Evolutionary conservation across 148 eudicot species (phyloP).

Genomic region (Rhododendron ferrugineum): DNA sequence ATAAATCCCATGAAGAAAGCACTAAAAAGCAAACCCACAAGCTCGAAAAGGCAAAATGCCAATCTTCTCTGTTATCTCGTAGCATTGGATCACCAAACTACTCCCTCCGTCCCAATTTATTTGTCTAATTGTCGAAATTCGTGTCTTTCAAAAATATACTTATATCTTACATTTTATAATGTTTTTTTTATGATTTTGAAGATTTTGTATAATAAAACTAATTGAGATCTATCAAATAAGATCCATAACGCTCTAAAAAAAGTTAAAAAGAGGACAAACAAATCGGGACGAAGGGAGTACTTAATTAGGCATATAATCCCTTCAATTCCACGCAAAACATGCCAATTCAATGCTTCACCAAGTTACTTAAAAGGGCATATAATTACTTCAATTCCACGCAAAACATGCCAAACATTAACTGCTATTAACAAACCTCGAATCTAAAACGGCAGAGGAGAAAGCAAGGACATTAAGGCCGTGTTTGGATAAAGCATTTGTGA

Average conservation of each 20-base stretch:
- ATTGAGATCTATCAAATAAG: too few species aligned
- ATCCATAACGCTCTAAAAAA: too few species aligned
- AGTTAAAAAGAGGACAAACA: too few species aligned
- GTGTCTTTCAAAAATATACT: too few species aligned
- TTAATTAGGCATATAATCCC: background rate
- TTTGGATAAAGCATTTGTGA: background rate
- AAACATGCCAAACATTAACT: background rate
- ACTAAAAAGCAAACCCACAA: conserved; percentile 2
- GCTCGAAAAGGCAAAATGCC: conserved; percentile 12
- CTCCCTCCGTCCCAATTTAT: too few species aligned
- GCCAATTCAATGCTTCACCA: background rate
- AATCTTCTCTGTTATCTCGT: background rate
- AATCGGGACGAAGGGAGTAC: too few species aligned
- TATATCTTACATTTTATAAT: too few species aligned
- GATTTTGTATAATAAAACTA: too few species aligned
- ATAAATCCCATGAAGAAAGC: background rate
- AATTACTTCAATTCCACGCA: background rate
- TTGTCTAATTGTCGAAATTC: too few species aligned
- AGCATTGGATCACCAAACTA: background rate
- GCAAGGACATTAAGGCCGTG: background rate
- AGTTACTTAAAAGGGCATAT: background rate
- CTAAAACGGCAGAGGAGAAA: background rate
- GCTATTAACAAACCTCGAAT: conserved; percentile 1
- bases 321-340: conserved; percentile 2
- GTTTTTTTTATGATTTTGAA: too few species aligned